phyloP scores from a whole-genome alignment of 805 yeast species.

The Candida patagonica region DNA sequence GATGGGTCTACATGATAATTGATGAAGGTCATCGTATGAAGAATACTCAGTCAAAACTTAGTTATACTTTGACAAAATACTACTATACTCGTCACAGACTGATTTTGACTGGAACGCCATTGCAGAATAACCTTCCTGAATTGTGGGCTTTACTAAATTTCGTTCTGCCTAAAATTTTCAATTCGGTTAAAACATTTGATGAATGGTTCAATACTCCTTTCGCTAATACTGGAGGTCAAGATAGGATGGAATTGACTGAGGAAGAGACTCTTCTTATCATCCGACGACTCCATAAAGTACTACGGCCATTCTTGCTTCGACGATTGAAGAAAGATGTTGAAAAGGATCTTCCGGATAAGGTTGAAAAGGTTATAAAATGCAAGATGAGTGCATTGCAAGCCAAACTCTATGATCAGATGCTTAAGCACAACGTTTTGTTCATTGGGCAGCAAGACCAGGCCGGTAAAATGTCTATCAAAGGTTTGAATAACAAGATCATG shows the following conservation, averaged over 20 bases:
- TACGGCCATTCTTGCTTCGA: slow-evolving; percentile 88
- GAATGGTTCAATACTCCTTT: slow-evolving; percentile 99
- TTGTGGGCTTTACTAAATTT: slow-evolving; percentile 93
- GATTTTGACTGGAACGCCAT: slow-evolving; percentile 93
- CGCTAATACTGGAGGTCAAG: slow-evolving; percentile 94
- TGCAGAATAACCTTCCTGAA: slow-evolving; percentile 92
- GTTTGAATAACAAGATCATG: slow-evolving; percentile 91
- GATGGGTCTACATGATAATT: slow-evolving; percentile 96
- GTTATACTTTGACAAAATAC: slow-evolving; percentile 70
- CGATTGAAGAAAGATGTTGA: slow-evolving; percentile 96
- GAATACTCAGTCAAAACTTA: slow-evolving; percentile 79
- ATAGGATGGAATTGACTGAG: slow-evolving; percentile 85
- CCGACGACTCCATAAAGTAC: slow-evolving; percentile 90
- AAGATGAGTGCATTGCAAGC: slow-evolving; percentile 82
- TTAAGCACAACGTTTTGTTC: slow-evolving; percentile 70
- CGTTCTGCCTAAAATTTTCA: slow-evolving; percentile 91
- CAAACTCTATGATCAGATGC: slow-evolving; percentile 82
- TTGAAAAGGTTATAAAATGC: slow-evolving; percentile 90
- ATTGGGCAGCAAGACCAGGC: slow-evolving; percentile 45
- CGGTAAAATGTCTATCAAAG: slow-evolving; percentile 42
- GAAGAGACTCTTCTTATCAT: slow-evolving; percentile 92
- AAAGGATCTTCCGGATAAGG: slow-evolving; percentile 89
- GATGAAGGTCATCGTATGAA: slow-evolving; percentile 99
- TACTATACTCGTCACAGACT: slow-evolving; percentile 81
- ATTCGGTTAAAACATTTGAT: slow-evolving; percentile 91